These are phyloP conservation scores for Colletotrichum chrysophilum DNA, from an alignment of 2,329 filamentous ascomycete genomes.

Conservation along the genomic window DNA sequence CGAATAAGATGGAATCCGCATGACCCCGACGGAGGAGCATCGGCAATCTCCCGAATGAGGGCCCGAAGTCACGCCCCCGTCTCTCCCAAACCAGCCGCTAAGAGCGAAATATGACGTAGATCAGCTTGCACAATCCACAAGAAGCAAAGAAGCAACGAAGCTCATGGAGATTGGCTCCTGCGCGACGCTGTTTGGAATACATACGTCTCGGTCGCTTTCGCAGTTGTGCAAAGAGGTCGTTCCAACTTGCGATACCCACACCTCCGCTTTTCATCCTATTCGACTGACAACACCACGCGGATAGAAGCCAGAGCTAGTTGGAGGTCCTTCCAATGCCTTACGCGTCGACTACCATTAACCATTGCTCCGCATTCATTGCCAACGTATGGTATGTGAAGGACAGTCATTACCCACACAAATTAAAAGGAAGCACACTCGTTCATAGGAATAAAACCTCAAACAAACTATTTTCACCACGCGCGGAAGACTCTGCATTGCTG, in stretches of 20 bases:
- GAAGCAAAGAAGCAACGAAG: too few species aligned
- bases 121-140: neutral
- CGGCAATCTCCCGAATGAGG: neutral
- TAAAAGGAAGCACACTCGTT: too few species aligned
- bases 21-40: neutral
- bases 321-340: neutral
- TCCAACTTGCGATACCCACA: neutral
- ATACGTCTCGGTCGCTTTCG: neutral
- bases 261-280: neutral
- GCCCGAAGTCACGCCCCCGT: neutral
- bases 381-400: too few species aligned
- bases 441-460: too few species aligned
- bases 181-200: neutral
- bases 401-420: too few species aligned
- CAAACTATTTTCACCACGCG: too few species aligned
- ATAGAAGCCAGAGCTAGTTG: neutral
- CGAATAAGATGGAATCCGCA: neutral
- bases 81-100: neutral
- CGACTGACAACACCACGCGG: neutral
- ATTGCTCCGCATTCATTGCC: neutral
- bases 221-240: neutral
- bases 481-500: too few species aligned
- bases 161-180: neutral
- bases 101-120: neutral
- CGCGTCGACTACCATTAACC: neutral